A percentile compares a stretch with the other conserved stretches of the same genome.
These are phyloP conservation scores for Akebia trifoliata DNA, from an alignment of 164 flowering plant genomes.

Conservation along the genomic window DNA sequence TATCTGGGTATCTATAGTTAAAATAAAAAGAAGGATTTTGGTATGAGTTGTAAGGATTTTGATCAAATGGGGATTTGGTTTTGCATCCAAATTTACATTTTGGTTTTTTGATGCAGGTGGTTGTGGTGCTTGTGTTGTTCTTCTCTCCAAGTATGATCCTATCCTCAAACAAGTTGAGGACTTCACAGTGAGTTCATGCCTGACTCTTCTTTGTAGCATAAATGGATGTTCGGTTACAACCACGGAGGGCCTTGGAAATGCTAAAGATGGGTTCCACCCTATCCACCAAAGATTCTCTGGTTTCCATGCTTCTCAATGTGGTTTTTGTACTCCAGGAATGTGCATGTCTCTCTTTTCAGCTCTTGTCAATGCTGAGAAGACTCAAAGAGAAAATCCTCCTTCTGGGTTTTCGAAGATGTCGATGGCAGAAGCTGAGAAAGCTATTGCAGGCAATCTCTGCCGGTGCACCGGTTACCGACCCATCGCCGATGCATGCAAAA, in stretches of 20 bases:
- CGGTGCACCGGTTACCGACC: conserved; percentile 97
- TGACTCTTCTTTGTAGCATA: conserved; percentile 77
- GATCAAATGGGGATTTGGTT: no score
- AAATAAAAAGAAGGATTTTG: no score
- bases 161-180: conserved; percentile 53
- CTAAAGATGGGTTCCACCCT: conserved; percentile 73
- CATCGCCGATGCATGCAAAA: conserved; percentile 90
- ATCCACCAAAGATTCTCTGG: conserved; percentile 81
- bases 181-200: conserved; percentile 69
- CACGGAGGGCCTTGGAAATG: conserved; percentile 80
- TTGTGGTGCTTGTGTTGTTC: conserved; percentile 92
- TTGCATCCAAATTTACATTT: no score
- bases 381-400: conserved; percentile 38
- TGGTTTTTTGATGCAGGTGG: conserved; percentile 54
- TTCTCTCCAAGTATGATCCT: conserved; percentile 72
- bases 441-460: conserved; percentile 81
- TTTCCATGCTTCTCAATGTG: conserved; percentile 96
- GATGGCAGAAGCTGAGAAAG: conserved; percentile 63
- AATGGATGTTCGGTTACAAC: conserved; percentile 83
- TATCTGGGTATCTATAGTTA: no score
- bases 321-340: conserved; percentile 96
- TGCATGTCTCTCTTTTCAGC: conserved; percentile 80
- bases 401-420: conserved; percentile 84
- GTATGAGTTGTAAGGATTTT: no score
- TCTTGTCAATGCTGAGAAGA: conserved; percentile 65